These are phyloP conservation scores for Trichosporon coremiiforme DNA, from an alignment of 1,284 basidiomycete species.

Conservation along the genomic window DNA sequence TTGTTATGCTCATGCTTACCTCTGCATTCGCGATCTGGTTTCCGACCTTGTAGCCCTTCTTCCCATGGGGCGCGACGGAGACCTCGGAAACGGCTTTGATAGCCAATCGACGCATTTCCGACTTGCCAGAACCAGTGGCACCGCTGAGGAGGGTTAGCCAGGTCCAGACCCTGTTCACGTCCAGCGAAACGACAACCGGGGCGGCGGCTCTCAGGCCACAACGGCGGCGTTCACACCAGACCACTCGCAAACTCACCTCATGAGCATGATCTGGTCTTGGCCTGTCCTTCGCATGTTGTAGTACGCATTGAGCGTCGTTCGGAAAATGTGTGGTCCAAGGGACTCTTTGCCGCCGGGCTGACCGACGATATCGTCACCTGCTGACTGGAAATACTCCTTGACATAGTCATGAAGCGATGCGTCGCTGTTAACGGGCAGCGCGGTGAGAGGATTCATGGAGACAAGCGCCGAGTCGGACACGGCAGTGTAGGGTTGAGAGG, in stretches of 20 bases:
- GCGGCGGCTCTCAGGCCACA: slow-evolving; percentile 2
- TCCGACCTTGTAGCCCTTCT: slow-evolving; percentile 87
- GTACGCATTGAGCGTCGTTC: slow-evolving; percentile 85
- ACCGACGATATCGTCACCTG: slow-evolving; percentile 58
- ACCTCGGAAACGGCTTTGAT: slow-evolving; percentile 88
- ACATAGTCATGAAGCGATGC: slow-evolving; percentile 79
- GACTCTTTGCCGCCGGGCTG: slow-evolving; percentile 37
- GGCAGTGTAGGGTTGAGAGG: slow-evolving; percentile 76
- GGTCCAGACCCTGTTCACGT: slow-evolving; percentile 16
- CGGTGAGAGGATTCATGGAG: slow-evolving; percentile 86
- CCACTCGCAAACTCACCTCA: slow-evolving; percentile 64
- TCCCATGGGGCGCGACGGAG: slow-evolving; percentile 82
- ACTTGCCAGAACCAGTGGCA: slow-evolving; percentile 91
- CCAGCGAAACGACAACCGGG: slow-evolving; percentile 5
- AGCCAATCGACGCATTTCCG: slow-evolving; percentile 82
- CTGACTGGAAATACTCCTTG: slow-evolving; percentile 65
- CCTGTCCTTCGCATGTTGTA: slow-evolving; percentile 94
- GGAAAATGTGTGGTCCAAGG: slow-evolving; percentile 81
- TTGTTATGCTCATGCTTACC: slow-evolving; percentile 35
- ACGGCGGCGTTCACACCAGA: not conserved
- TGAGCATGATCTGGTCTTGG: slow-evolving; percentile 86
- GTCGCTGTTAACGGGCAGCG: slow-evolving; percentile 76
- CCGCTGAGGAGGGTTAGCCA: slow-evolving; percentile 62
- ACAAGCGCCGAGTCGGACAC: slow-evolving; percentile 72
- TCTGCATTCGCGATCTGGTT: slow-evolving; percentile 86